These are phyloP conservation scores for Raffaelea deltoideospora DNA, from an alignment of 2,329 filamentous ascomycete species.

Conservation along the genomic window DNA sequence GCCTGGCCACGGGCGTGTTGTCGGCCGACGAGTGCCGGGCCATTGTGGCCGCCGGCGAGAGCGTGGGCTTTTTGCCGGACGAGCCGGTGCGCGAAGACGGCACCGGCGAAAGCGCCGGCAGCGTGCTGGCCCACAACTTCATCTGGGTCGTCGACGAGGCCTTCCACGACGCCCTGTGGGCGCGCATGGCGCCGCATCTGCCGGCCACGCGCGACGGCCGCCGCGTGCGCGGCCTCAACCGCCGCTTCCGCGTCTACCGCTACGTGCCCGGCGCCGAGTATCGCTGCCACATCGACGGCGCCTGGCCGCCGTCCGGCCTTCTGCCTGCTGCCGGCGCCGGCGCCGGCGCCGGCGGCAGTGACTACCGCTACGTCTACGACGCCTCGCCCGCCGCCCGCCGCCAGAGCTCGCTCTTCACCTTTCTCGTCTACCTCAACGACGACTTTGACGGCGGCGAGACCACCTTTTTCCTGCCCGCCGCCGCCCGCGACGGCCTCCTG, in stretches of 20 bases:
- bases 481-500: slow-evolving; percentile 44
- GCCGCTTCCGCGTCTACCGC: slow-evolving; percentile 56
- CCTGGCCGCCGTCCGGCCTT: slow-evolving; percentile 58
- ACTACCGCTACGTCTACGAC: slow-evolving; percentile 51
- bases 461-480: slow-evolving; percentile 52
- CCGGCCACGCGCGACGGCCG: slow-evolving; percentile 39
- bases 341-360: too few species aligned
- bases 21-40: slow-evolving; percentile 45
- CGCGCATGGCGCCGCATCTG: slow-evolving; percentile 41
- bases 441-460: slow-evolving; percentile 60
- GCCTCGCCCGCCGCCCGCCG: slow-evolving; percentile 40
- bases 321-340: too few species aligned
- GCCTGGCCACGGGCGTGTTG: slow-evolving; percentile 44
- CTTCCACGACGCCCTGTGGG: slow-evolving; percentile 50
- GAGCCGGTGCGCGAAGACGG: slow-evolving; percentile 51
- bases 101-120: slow-evolving; percentile 46
- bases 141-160: slow-evolving; percentile 54
- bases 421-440: slow-evolving; percentile 55
- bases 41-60: slow-evolving; percentile 52
- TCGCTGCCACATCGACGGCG: slow-evolving; percentile 54
- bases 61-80: slow-evolving; percentile 51
- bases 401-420: slow-evolving; percentile 55
- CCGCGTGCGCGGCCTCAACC: slow-evolving; percentile 46
- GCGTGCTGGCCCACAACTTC: slow-evolving; percentile 56
- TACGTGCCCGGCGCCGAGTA: slow-evolving; percentile 63